These are phyloP conservation scores for Pestalotiopsis sp. DNA, from an alignment of 2,329 filamentous ascomycete species.

Conservation along the genomic window DNA sequence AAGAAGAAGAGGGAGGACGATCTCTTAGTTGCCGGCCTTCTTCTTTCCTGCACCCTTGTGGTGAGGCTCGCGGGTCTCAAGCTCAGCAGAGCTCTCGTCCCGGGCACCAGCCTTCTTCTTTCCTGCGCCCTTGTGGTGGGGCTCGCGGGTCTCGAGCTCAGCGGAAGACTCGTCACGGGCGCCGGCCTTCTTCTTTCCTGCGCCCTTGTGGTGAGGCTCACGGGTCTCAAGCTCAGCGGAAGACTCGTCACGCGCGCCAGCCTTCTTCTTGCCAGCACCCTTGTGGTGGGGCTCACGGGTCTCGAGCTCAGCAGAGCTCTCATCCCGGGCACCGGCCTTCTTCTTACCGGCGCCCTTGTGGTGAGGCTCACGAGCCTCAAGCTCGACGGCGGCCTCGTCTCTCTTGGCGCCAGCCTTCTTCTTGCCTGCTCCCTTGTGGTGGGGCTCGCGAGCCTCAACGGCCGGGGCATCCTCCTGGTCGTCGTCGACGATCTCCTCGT, in stretches of 20 bases:
- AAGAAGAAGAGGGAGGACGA: too few relatives aligned
- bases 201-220: conserved; percentile 1
- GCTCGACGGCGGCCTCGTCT: conserved; percentile 2
- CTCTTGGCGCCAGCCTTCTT: conserved; percentile 8
- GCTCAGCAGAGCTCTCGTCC: not conserved
- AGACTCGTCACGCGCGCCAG: conserved; percentile 4
- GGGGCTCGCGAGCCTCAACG: conserved; percentile 12
- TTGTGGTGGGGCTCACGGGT: conserved; percentile 14
- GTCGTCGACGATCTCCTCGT: not conserved
- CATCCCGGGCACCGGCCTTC: conserved; percentile 9
- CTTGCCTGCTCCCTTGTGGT: conserved; percentile 9
- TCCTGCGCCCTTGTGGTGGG: conserved; percentile 21
- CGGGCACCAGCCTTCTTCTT: conserved; percentile 1
- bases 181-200: not conserved
- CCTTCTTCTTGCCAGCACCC: conserved; percentile 7
- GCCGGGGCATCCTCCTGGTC: not conserved
- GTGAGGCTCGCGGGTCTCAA: conserved; percentile 13
- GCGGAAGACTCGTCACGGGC: too few relatives aligned
- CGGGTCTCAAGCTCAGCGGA: not conserved
- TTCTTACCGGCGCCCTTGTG: conserved; percentile 20
- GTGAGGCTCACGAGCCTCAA: conserved; percentile 15
- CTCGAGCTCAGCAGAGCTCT: conserved; percentile 2
- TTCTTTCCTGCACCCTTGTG: conserved; percentile 5
- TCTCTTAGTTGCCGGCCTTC: not conserved
- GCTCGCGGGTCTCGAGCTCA: conserved; percentile 15